Evolutionary conservation across 2,329 filamentous ascomycete species (phyloP).

Genomic region (Hypoxylon sp.): DNA sequence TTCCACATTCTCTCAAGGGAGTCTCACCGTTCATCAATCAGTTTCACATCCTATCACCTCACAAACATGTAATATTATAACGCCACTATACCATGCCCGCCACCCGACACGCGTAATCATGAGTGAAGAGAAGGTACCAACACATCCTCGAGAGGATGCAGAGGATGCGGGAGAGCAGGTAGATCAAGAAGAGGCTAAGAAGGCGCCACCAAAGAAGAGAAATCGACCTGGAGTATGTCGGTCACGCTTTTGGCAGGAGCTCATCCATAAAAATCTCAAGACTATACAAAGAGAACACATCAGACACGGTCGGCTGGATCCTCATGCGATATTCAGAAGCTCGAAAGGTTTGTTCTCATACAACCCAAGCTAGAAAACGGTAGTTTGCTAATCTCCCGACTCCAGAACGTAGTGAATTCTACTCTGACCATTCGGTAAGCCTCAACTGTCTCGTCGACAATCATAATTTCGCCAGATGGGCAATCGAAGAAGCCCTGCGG

Average conservation of each 20-base stretch:
- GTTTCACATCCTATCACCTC: neutral
- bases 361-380: neutral
- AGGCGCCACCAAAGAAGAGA: neutral
- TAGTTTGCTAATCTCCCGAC: slow-evolving; percentile 13
- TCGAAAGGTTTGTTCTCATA: slow-evolving; percentile 3
- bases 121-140: neutral
- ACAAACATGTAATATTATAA: neutral
- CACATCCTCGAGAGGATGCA: neutral
- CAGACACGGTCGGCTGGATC: slow-evolving; percentile 20
- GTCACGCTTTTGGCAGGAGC: neutral
- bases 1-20: neutral
- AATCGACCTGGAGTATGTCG: neutral
- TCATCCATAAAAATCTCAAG: neutral
- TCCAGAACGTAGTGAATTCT: slow-evolving; percentile 23
- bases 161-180: neutral
- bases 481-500: slow-evolving; percentile 38
- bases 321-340: neutral
- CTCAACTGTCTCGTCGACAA: slow-evolving; percentile 26
- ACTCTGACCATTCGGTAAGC: slow-evolving; percentile 16
- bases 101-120: neutral
- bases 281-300: neutral
- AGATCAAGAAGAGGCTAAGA: neutral
- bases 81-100: neutral
- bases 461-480: slow-evolving; percentile 40
- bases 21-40: neutral